Conservation (phyloP, 306 rosid genomes). For the Citrullus colocynthis region DNA sequence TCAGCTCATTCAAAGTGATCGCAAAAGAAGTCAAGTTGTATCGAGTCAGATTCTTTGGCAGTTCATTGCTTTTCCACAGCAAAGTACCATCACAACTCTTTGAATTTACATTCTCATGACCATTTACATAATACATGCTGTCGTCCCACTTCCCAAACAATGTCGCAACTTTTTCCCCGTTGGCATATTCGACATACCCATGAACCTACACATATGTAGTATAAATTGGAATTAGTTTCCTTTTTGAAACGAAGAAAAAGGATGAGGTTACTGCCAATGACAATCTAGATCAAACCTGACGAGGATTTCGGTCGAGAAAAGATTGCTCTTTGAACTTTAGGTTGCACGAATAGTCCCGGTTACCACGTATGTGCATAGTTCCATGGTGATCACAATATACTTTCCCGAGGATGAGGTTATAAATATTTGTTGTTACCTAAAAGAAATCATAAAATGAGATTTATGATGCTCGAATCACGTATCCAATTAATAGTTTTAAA, state of each 20-base stretch:
- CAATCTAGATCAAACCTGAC: slow-evolving; percentile 43
- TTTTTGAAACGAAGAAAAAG: not conserved
- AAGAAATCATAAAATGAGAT: not conserved
- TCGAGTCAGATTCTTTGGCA: slow-evolving; percentile 56
- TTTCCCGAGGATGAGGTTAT: slow-evolving; percentile 90
- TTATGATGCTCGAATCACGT: not conserved
- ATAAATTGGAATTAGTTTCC: not conserved
- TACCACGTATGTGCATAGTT: slow-evolving; percentile 74
- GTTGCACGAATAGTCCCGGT: slow-evolving; percentile 68
- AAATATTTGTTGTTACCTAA: slow-evolving; percentile 87
- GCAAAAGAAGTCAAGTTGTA: slow-evolving; percentile 93
- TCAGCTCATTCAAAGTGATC: slow-evolving; percentile 76
- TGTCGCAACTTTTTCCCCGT: slow-evolving; percentile 56
- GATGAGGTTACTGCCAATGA: not conserved
- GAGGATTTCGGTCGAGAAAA: slow-evolving; percentile 94
- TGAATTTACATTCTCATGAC: slow-evolving; percentile 41
- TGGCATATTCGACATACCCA: slow-evolving; percentile 67
- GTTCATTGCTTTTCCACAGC: slow-evolving; percentile 72
- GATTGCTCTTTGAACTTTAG: slow-evolving; percentile 93
- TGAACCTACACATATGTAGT: slow-evolving; percentile 30
- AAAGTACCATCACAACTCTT: slow-evolving; percentile 45
- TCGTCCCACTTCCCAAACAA: slow-evolving; percentile 96
- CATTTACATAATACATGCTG: slow-evolving; percentile 47
- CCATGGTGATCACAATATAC: slow-evolving; percentile 96
- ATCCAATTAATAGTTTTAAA: too few relatives aligned